These are phyloP conservation scores for Euphrasia arctica DNA, from an alignment of 305 asterid genomes.

Conservation along the genomic window DNA sequence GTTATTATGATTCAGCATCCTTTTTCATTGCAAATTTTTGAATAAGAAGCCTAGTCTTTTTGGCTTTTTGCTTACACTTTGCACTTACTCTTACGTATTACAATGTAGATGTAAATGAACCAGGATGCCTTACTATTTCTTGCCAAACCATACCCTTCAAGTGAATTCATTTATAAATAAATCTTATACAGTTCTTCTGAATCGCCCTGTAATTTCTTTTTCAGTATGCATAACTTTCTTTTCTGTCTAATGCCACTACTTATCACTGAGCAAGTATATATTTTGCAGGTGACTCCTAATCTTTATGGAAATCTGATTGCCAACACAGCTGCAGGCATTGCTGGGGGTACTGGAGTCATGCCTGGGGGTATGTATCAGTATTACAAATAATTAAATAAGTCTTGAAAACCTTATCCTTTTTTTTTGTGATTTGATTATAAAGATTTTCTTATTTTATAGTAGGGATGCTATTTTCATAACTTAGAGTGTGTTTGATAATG, in stretches of 20 bases:
- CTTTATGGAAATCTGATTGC: conserved; percentile 91
- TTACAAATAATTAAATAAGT: conserved; percentile 1
- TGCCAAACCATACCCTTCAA: neutral
- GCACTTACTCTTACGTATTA: neutral
- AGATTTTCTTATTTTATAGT: neutral
- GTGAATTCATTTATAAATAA: no score
- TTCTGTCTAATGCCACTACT: conserved; percentile 7
- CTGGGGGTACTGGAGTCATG: conserved; percentile 99
- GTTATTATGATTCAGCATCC: neutral
- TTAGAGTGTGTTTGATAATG: no score
- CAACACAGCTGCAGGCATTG: conserved; percentile 97
- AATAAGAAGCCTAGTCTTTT: conserved; percentile 3
- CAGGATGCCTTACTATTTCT: neutral
- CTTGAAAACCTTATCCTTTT: neutral
- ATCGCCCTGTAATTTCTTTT: neutral
- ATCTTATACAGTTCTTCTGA: neutral
- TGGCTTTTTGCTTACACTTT: neutral
- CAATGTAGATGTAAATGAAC: conserved; percentile 2
- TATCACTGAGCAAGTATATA: conserved; percentile 8
- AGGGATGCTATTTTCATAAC: neutral
- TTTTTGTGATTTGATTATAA: conserved; percentile 7
- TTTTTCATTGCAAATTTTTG: neutral
- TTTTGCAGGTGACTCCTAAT: conserved; percentile 88
- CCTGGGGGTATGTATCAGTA: conserved; percentile 76
- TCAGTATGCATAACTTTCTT: neutral